Base-by-base conservation (phyloP, 768 basidiomycete genomes). In the Aureoboletus auriporus region DNA sequence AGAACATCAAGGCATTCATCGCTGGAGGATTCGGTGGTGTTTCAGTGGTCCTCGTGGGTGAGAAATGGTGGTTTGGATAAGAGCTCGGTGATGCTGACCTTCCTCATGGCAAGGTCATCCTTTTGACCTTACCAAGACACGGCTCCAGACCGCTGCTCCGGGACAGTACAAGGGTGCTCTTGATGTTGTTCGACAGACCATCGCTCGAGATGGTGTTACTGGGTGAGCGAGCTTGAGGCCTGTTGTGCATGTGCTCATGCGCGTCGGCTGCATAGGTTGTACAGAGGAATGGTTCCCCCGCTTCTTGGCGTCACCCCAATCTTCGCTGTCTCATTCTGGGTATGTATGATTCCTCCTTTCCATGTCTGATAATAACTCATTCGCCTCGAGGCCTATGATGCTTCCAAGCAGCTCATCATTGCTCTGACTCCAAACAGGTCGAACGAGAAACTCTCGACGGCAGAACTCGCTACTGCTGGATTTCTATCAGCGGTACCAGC, bases 271-370 rank as follows among this genome's bases (percentile, higher is more conserved):
- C 49, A 34, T 44, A 93, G 91, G 27, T 63, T 95, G 64, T 95
- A 93, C 62, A 88, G 92, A 52, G 93, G 92, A 31, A 92, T 97
- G 71, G 87, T 94, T 4, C 93, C 94, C 30, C 94, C 94, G 38
- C 69, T 97, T 49, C 72, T 96, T 28, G 93, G 95, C 27, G 92
- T 99, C 27, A 98, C 96, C 5, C 96, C 96, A 30, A 98, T 97
- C 62, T 99, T 99, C 60, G 96, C 96, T 4, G 73, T 98, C 28
- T 95, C 93, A 4, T 98, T 99, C 75, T 97, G 94, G 94, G 94
- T 93, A 67, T 49, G 28, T 57, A 26, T 3, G 6, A 36, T 35
- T 5, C 35, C 27, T 28, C 12, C 46, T 34, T 41, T 37, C 16
- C 16, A 8, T 29, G 20, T 40, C 30, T 43, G 49, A 53, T 39